Evolutionary conservation across 352 stramenopile species (phyloP).

Genomic region (Globisporangium nagaii): DNA sequence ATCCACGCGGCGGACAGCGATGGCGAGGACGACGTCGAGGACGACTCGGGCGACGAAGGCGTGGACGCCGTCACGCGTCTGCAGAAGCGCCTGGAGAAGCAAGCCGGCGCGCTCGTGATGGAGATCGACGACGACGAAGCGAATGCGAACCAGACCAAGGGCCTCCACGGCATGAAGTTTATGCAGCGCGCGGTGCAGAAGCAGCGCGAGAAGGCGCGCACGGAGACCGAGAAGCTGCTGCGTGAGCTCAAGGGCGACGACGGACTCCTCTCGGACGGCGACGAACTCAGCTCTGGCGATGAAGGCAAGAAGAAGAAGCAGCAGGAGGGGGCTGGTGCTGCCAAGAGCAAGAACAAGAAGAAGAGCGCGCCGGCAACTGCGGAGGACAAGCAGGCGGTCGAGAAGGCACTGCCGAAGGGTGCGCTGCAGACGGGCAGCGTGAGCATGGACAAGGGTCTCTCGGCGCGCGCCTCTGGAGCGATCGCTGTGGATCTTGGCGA

Average conservation of each 20-base stretch:
- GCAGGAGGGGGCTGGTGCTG: constrained; percentile 5
- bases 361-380: constrained; percentile 42
- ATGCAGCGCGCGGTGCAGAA: constrained; percentile 97
- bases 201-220: constrained; percentile 88
- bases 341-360: constrained; percentile 24
- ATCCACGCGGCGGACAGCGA: constrained; percentile 79
- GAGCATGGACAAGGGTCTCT: constrained; percentile 69
- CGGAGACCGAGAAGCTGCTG: constrained; percentile 92
- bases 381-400: constrained; percentile 46
- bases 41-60: constrained; percentile 40
- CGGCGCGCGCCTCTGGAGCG: constrained; percentile 47
- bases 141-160: constrained; percentile 50
- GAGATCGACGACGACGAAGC: constrained; percentile 66
- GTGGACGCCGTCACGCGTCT: constrained; percentile 50
- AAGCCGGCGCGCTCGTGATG: constrained; percentile 65
- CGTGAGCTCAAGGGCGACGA: constrained; percentile 90
- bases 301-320: constrained; percentile 21
- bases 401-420: constrained; percentile 42
- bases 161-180: constrained; percentile 96
- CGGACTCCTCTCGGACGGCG: constrained; percentile 49
- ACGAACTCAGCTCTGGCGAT: constrained; percentile 44
- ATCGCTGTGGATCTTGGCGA: constrained; percentile 77
- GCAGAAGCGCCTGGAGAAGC: constrained; percentile 61
- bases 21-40: constrained; percentile 45
- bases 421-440: constrained; percentile 55